These are phyloP conservation scores for Discostella stelligeroides DNA, from an alignment of 108 stramenopile species.

Conservation along the genomic window DNA sequence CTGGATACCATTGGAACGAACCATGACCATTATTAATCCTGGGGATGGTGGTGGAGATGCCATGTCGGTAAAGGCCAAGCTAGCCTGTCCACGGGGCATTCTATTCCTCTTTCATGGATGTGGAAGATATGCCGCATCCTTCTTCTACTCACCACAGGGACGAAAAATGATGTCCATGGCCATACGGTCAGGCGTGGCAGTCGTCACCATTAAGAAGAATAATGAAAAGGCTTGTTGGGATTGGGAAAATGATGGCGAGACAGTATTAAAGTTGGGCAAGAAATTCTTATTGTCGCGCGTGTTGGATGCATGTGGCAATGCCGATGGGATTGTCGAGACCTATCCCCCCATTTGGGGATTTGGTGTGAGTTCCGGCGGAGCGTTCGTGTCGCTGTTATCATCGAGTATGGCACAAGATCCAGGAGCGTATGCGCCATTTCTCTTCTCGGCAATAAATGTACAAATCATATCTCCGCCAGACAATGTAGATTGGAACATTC, in stretches of 20 bases:
- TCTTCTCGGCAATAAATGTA: conserved; percentile 44
- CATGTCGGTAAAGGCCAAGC: conserved; percentile 13
- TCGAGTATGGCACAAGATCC: conserved; percentile 22
- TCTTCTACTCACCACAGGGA: conserved; percentile 52
- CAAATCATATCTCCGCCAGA: conserved; percentile 39
- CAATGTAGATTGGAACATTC: conserved; percentile 27
- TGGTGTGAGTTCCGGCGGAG: conserved; percentile 41
- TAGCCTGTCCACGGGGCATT: conserved; percentile 40
- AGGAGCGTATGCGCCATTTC: conserved; percentile 29
- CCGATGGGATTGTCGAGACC: neutral
- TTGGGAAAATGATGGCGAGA: conserved; percentile 19
- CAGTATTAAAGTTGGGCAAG: conserved; percentile 19
- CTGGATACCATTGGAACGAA: conserved; percentile 15
- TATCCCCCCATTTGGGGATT: conserved; percentile 44
- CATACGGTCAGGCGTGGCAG: conserved; percentile 17
- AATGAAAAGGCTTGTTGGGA: conserved; percentile 45
- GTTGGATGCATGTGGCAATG: conserved; percentile 16
- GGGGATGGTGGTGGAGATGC: neutral
- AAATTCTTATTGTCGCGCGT: conserved; percentile 30
- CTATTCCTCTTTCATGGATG: conserved; percentile 52
- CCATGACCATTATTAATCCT: neutral
- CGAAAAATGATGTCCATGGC: conserved; percentile 29
- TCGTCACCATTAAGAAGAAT: conserved; percentile 35
- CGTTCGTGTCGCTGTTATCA: conserved; percentile 27
- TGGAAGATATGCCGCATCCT: conserved; percentile 35